Evolutionary conservation across 495 filamentous ascomycete species (phyloP).

Genomic region (Daldinia loculata): DNA sequence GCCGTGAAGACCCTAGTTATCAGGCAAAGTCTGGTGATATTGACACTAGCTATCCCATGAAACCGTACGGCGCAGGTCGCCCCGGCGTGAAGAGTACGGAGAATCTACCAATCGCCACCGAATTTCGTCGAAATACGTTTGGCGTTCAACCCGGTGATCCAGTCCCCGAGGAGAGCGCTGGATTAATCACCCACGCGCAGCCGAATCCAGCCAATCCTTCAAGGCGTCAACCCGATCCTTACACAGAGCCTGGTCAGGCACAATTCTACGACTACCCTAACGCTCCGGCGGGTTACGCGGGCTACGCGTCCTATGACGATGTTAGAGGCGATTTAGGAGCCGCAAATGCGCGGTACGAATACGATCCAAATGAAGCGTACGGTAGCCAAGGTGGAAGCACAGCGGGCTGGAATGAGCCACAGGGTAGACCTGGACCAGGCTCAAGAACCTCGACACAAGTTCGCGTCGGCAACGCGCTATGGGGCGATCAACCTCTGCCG

Average conservation of each 20-base stretch:
- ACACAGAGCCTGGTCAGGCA: slow-evolving; percentile 33
- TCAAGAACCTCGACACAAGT: slow-evolving; percentile 38
- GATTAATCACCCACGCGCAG: slow-evolving; percentile 58
- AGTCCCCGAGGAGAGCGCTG: slow-evolving; percentile 54
- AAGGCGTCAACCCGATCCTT: slow-evolving; percentile 28
- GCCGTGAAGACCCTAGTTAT: slow-evolving; percentile 57
- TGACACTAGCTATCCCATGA: slow-evolving; percentile 47
- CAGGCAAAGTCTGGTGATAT: slow-evolving; percentile 43
- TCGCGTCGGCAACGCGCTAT: slow-evolving; percentile 40
- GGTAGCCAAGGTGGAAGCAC: slow-evolving; percentile 28
- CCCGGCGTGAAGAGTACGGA: slow-evolving; percentile 46
- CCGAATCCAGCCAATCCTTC: slow-evolving; percentile 49
- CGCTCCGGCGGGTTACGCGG: slow-evolving; percentile 3
- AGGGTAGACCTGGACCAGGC: slow-evolving; percentile 9
- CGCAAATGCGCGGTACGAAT: slow-evolving; percentile 34
- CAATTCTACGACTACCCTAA: slow-evolving; percentile 43
- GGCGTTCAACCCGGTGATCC: slow-evolving; percentile 31
- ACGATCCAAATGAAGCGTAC: slow-evolving; percentile 25
- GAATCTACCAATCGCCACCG: slow-evolving; percentile 52
- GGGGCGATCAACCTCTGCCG: slow-evolving; percentile 35
- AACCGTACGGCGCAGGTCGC: slow-evolving; percentile 31
- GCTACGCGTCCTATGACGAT: slow-evolving; percentile 37
- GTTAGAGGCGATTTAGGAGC: slow-evolving; percentile 43
- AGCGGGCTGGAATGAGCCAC: slow-evolving; percentile 30
- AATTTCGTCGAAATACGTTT: slow-evolving; percentile 56